Conservation (phyloP, 441 rosid species). For the Macaranga tanarius region DNA sequence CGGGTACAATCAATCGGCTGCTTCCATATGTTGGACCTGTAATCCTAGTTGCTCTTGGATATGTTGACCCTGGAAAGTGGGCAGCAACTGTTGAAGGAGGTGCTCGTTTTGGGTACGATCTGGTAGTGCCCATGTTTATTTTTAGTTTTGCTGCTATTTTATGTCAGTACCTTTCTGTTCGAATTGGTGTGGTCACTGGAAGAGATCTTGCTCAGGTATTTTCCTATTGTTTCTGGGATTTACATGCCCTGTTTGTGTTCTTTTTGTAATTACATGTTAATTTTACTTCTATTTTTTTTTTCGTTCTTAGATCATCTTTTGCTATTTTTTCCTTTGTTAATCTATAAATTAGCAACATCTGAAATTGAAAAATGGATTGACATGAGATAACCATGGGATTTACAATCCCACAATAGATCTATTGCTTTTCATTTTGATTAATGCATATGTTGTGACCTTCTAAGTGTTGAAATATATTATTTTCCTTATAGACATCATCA, state of each 20-base stretch:
- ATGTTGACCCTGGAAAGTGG: slow-evolving; percentile 99
- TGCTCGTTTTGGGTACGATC: slow-evolving; percentile 80
- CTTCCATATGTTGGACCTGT: slow-evolving; percentile 69
- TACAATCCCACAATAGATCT: background rate
- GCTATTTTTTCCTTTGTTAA: slow-evolving; percentile 5
- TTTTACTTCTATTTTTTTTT: background rate
- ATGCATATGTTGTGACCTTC: background rate
- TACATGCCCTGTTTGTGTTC: background rate
- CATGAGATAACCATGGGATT: background rate
- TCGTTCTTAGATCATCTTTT: background rate
- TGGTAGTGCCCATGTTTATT: slow-evolving; percentile 60
- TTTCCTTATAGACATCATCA: too few species aligned
- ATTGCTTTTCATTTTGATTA: slow-evolving; percentile 1
- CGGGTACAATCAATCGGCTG: slow-evolving; percentile 45
- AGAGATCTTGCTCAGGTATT: slow-evolving; percentile 88
- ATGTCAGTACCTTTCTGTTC: slow-evolving; percentile 87
- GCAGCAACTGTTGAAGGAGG: slow-evolving; percentile 87
- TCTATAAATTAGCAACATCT: background rate
- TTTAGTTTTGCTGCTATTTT: slow-evolving; percentile 84
- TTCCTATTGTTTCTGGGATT: background rate
- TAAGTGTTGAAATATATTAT: background rate
- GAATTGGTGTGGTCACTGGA: slow-evolving; percentile 74
- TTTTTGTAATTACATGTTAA: background rate
- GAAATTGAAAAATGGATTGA: slow-evolving; percentile 2
- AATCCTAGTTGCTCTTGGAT: slow-evolving; percentile 73